Conservation (phyloP, 495 filamentous ascomycete species). For the Aspergillus sclerotioniger region DNA sequence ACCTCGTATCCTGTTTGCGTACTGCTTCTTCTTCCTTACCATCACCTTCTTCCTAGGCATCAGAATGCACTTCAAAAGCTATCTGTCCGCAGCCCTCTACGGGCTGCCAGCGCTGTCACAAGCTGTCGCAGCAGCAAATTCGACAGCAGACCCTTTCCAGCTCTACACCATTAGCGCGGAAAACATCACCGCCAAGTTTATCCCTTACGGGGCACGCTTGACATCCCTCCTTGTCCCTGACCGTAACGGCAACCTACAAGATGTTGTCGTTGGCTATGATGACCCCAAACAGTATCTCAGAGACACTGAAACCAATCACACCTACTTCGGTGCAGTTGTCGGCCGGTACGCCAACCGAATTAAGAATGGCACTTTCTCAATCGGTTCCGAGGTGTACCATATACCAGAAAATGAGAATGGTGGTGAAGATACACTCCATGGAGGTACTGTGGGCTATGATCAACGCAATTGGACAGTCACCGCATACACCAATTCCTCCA, state of each 20-base stretch:
- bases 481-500: constrained; percentile 59
- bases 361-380: constrained; percentile 76
- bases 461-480: constrained; percentile 78
- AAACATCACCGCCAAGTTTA: constrained; percentile 70
- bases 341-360: constrained; percentile 87
- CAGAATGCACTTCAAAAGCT: constrained; percentile 44
- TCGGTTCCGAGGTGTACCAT: constrained; percentile 65
- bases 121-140: constrained; percentile 15
- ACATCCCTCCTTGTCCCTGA: constrained; percentile 73
- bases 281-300: constrained; percentile 68
- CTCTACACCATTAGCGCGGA: constrained; percentile 72
- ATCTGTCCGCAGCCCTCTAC: constrained; percentile 34
- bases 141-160: constrained; percentile 38
- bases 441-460: constrained; percentile 79
- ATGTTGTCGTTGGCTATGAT: constrained; percentile 78
- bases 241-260: constrained; percentile 58
- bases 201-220: constrained; percentile 76
- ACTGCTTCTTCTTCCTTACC: constrained; percentile 33
- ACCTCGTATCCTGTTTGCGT: constrained; percentile 28
- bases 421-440: constrained; percentile 72
- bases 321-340: constrained; percentile 73
- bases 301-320: constrained; percentile 64
- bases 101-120: constrained; percentile 34
- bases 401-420: constrained; percentile 69
- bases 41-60: constrained; percentile 28